These are phyloP conservation scores for Trichoderma guizhouense DNA, from an alignment of 2,329 filamentous ascomycete species.

Conservation along the genomic window DNA sequence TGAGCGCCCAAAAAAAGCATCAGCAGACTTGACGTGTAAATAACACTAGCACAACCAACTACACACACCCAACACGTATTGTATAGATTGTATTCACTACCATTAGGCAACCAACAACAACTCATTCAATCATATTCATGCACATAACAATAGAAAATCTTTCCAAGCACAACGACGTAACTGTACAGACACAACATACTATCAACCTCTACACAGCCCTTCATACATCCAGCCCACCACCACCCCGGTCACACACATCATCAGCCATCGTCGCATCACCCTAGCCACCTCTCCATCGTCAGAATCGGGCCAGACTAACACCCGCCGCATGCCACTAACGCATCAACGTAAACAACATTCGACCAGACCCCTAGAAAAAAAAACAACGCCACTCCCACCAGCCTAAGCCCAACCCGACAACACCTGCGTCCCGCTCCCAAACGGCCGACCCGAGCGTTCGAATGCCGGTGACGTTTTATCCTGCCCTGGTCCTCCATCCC, in stretches of 20 bases:
- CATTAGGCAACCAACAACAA: background rate
- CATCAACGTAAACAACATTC: background rate
- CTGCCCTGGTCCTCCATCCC: background rate
- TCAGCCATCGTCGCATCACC: background rate
- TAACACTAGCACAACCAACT: background rate
- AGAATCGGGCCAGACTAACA: background rate
- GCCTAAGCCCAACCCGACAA: background rate
- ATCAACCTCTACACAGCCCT: no score
- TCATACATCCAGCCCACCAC: no score
- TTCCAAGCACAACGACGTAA: background rate
- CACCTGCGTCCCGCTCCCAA: background rate
- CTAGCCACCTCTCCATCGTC: background rate
- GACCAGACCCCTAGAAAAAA: background rate
- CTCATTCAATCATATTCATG: background rate
- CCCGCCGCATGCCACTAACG: slow-evolving; percentile 1
- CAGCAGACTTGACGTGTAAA: background rate
- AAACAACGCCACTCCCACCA: slow-evolving; percentile 8
- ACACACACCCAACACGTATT: background rate
- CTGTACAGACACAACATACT: background rate
- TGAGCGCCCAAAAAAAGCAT: no score
- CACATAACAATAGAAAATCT: background rate
- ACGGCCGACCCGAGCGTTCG: background rate
- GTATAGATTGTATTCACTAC: background rate
- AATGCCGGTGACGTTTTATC: background rate
- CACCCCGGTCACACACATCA: no score